phyloP scores from a whole-genome alignment of 768 basidiomycete species.

The Trametes punicea region DNA sequence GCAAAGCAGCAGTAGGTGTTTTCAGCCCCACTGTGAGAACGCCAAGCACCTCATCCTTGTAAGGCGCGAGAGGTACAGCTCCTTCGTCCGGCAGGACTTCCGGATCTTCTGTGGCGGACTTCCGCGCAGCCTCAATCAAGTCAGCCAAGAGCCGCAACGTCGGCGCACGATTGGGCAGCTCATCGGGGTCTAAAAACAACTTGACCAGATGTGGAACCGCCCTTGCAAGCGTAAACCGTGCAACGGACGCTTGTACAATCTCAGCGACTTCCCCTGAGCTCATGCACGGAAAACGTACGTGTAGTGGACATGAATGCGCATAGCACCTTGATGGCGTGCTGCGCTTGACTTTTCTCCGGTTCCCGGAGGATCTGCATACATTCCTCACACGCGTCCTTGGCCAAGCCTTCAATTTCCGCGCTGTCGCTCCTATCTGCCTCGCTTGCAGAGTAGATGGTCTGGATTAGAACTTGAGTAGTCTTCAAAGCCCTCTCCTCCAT shows the following conservation, averaged over 20 bases:
- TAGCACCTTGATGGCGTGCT: conserved; percentile 81
- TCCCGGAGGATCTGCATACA: conserved; percentile 78
- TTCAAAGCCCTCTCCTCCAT: conserved; percentile 75
- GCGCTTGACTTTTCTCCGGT: conserved; percentile 92
- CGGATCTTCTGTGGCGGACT: conserved; percentile 33
- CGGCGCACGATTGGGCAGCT: conserved; percentile 61
- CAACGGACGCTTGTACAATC: conserved; percentile 54
- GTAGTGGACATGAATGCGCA: conserved; percentile 76
- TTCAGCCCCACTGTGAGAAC: conserved; percentile 58
- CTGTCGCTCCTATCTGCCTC: conserved; percentile 29
- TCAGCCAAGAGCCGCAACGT: conserved; percentile 68
- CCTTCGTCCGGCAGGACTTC: conserved; percentile 19
- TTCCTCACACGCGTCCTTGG: conserved; percentile 74
- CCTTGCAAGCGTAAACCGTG: conserved; percentile 62
- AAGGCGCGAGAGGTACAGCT: conserved; percentile 46
- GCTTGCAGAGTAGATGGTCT: conserved; percentile 55
- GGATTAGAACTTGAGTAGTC: conserved; percentile 68
- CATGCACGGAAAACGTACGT: conserved; percentile 45
- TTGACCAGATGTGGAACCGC: conserved; percentile 72
- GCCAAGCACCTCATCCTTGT: conserved; percentile 76
- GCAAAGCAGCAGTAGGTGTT: conserved; percentile 44
- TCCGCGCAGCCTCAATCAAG: conserved; percentile 52
- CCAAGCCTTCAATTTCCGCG: conserved; percentile 47
- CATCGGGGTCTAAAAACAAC: conserved; percentile 71
- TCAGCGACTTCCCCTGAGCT: no score